Conservation (phyloP, 2,329 filamentous ascomycete species). For the Epichloe uncinata region DNA sequence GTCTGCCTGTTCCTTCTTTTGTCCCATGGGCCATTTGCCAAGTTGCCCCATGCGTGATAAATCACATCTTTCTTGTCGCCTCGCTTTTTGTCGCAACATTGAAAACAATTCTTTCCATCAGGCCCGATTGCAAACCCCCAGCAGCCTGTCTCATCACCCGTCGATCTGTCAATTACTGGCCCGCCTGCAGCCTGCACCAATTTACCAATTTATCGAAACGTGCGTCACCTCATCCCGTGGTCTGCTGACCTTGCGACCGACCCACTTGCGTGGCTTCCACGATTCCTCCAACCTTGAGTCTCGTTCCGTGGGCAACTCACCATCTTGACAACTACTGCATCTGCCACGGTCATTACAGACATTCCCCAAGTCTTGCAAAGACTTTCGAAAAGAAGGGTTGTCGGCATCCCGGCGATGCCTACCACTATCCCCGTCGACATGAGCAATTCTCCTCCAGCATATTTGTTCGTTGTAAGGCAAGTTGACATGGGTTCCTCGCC, state of each 20-base stretch:
- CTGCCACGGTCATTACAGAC: not conserved
- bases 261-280: not conserved
- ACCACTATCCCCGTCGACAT: slow-evolving; percentile 4
- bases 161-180: not conserved
- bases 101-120: no score
- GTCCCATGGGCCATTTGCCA: no score
- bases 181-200: not conserved
- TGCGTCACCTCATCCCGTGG: no score
- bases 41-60: not conserved
- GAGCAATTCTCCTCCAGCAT: slow-evolving; percentile 20
- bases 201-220: no score
- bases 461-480: slow-evolving; percentile 31
- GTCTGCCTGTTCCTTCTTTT: not conserved
- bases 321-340: not conserved
- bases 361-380: not conserved
- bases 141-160: not conserved
- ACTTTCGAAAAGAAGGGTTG: not conserved
- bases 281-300: no score
- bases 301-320: no score
- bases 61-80: not conserved
- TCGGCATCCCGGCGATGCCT: not conserved
- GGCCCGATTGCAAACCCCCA: not conserved
- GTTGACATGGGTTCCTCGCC: slow-evolving; percentile 2
- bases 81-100: not conserved
- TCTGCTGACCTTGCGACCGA: not conserved